A percentile compares a stretch with the other conserved stretches of the same genome.
phyloP scores from a whole-genome alignment of 2,329 filamentous ascomycete genomes.

The Coleophoma crateriformis region DNA sequence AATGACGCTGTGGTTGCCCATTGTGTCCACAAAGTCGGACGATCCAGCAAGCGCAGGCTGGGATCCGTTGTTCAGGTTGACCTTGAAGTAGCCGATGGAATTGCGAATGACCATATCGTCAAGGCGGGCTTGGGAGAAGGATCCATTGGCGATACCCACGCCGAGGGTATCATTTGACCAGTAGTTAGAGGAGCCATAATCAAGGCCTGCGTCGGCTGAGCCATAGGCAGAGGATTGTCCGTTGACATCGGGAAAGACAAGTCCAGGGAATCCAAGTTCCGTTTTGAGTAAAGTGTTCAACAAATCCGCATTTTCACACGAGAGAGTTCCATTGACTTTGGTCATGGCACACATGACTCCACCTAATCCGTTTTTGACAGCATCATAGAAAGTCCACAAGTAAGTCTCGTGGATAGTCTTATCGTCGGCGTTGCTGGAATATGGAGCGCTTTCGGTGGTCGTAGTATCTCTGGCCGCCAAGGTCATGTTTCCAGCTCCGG shows the following conservation, averaged over 20 bases:
- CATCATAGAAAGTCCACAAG: slow-evolving; percentile 55
- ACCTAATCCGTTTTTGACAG: slow-evolving; percentile 63
- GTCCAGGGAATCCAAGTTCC: slow-evolving; percentile 44
- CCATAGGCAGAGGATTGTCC: slow-evolving; percentile 64
- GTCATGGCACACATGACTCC: slow-evolving; percentile 80
- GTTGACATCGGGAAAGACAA: slow-evolving; percentile 63
- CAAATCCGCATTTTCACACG: slow-evolving; percentile 38
- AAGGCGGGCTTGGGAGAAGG: background rate
- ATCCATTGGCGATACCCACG: slow-evolving; percentile 52
- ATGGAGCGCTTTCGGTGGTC: slow-evolving; percentile 27
- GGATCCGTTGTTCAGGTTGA: background rate
- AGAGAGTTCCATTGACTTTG: slow-evolving; percentile 38
- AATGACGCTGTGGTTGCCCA: background rate
- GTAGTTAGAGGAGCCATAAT: slow-evolving; percentile 28
- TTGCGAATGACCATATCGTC: slow-evolving; percentile 71
- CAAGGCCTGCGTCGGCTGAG: slow-evolving; percentile 52
- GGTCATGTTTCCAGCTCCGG: background rate
- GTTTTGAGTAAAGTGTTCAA: slow-evolving; percentile 41
- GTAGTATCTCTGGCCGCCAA: slow-evolving; percentile 39
- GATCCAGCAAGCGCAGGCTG: background rate
- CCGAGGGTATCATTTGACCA: slow-evolving; percentile 22
- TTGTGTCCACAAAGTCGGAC: background rate
- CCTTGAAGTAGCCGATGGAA: background rate
- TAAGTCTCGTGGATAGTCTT: slow-evolving; percentile 61
- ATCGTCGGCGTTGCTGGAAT: slow-evolving; percentile 60